Evolutionary conservation across 441 rosid genomes (phyloP), one percentile per base, ranked within the genome.

Genomic region (Pelargonium fulgidum): DNA sequence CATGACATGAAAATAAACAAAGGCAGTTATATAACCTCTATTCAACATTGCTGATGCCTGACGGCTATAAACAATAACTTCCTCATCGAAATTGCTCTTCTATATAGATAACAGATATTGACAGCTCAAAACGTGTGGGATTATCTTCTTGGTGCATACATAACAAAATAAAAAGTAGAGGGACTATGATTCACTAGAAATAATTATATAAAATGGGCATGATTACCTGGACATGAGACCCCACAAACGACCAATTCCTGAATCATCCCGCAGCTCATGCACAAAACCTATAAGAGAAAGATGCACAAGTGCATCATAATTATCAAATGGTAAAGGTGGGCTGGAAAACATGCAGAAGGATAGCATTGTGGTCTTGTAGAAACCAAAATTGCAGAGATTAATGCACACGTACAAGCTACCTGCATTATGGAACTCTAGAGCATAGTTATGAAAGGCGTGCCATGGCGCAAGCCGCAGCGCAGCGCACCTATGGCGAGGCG

Each of bases 211-310:
- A 69, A 58, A 70, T 13, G 68, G 12, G 26, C 69, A 24, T 8
- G 20, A 67, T 48, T 79, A 85, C 98, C 98, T 92, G 72, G 96
- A 88, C 77, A 91, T 77, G 33, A 92, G 85, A 9, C 98, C 90
- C 99, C 95, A 92, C 29, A 92, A 70, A 68, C 95, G 87, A 70
- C 91, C 74, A 66, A 93, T 79, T 67, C 96, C 97, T 1, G 85
- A 66, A 81, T 92, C 96, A 79, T 92, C 93, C 56, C 87, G 89
- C 62, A 95, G 81, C 84, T 89, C 96, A 20, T 78, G 80, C 63
- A 72, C 77, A 78, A 86, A 87, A 61, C 87, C 99, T 92, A 78
- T 24, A 52, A 45, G 58, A 69, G 63, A 12, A 2, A 62, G 41
- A 62, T 62, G 39, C 24, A 59, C 7, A 24, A 8, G 19, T 59